Conservation (phyloP, 2,329 filamentous ascomycete genomes). For the Aaosphaeria pasadenensis region DNA sequence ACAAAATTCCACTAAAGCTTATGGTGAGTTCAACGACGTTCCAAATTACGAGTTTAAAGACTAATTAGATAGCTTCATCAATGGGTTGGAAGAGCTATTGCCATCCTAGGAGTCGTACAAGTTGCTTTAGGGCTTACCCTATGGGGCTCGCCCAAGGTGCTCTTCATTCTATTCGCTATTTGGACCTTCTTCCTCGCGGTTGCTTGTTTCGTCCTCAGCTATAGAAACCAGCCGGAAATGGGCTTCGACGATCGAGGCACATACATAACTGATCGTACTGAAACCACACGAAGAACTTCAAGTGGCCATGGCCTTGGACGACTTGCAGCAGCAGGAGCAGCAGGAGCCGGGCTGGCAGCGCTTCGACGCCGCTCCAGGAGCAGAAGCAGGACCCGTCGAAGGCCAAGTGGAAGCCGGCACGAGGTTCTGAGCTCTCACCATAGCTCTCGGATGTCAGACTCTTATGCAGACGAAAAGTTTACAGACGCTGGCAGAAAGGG, state of each 20-base stretch:
- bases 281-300: slow-evolving; percentile 39
- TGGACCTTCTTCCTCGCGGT: slow-evolving; percentile 72
- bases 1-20: slow-evolving; percentile 56
- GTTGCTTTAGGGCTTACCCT: slow-evolving; percentile 85
- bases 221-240: slow-evolving; percentile 58
- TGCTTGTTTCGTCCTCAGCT: slow-evolving; percentile 77
- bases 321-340: slow-evolving; percentile 53
- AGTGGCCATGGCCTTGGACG: slow-evolving; percentile 41
- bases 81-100: slow-evolving; percentile 77
- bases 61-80: slow-evolving; percentile 76
- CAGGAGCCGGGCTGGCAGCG: slow-evolving; percentile 57
- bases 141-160: slow-evolving; percentile 81
- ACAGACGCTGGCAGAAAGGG: slow-evolving; percentile 23
- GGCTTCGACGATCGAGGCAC: slow-evolving; percentile 57
- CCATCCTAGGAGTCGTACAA: slow-evolving; percentile 80
- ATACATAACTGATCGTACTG: slow-evolving; percentile 55
- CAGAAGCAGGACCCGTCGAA: slow-evolving; percentile 30
- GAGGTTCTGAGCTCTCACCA: slow-evolving; percentile 32
- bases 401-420: slow-evolving; percentile 20
- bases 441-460: slow-evolving; percentile 30
- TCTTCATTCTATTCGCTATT: slow-evolving; percentile 83
- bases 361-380: slow-evolving; percentile 45
- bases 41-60: slow-evolving; percentile 88
- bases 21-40: slow-evolving; percentile 53
- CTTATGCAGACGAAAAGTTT: slow-evolving; percentile 43